These are phyloP conservation scores for Rhynchosporium graminicola DNA, from an alignment of 2,329 filamentous ascomycete species.

Conservation along the genomic window DNA sequence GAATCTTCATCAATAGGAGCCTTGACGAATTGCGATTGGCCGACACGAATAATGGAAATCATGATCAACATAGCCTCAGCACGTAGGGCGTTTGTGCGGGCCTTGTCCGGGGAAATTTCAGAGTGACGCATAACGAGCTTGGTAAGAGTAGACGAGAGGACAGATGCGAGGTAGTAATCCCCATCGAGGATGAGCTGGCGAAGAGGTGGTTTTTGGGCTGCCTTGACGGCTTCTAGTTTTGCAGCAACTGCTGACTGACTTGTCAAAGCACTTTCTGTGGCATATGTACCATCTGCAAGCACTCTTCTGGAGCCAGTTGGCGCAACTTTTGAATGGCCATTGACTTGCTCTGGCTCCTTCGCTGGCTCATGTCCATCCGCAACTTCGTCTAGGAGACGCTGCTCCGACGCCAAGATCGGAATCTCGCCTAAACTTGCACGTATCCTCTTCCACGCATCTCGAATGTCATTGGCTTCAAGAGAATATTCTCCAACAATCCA, in stretches of 20 bases:
- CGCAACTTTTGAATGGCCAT: slow-evolving; percentile 76
- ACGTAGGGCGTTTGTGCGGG: slow-evolving; percentile 88
- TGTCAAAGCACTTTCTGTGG: slow-evolving; percentile 92
- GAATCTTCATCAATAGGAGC: slow-evolving; percentile 97
- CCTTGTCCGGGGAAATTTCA: slow-evolving; percentile 82
- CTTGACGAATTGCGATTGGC: slow-evolving; percentile 98
- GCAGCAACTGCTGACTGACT: slow-evolving; percentile 88
- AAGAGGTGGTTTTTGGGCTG: slow-evolving; percentile 92
- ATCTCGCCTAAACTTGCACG: slow-evolving; percentile 93
- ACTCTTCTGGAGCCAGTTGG: slow-evolving; percentile 88
- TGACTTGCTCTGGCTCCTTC: slow-evolving; percentile 65
- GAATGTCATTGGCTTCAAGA: slow-evolving; percentile 87
- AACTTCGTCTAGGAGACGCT: slow-evolving; percentile 84
- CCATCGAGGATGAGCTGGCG: slow-evolving; percentile 94
- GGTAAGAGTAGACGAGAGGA: slow-evolving; percentile 92
- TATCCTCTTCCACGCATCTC: slow-evolving; percentile 96
- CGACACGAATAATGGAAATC: slow-evolving; percentile 97
- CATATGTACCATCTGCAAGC: slow-evolving; percentile 94
- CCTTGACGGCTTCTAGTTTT: slow-evolving; percentile 93
- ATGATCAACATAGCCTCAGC: slow-evolving; percentile 99
- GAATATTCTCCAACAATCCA: slow-evolving; percentile 99
- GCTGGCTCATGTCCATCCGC: slow-evolving; percentile 66
- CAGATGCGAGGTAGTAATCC: slow-evolving; percentile 93
- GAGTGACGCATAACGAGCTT: slow-evolving; percentile 98
- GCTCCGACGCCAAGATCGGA: slow-evolving; percentile 92